A percentile compares a stretch with the other conserved stretches of the same genome.
phyloP scores from a whole-genome alignment of 768 basidiomycete genomes.

The Leucosporidium yakuticum region DNA sequence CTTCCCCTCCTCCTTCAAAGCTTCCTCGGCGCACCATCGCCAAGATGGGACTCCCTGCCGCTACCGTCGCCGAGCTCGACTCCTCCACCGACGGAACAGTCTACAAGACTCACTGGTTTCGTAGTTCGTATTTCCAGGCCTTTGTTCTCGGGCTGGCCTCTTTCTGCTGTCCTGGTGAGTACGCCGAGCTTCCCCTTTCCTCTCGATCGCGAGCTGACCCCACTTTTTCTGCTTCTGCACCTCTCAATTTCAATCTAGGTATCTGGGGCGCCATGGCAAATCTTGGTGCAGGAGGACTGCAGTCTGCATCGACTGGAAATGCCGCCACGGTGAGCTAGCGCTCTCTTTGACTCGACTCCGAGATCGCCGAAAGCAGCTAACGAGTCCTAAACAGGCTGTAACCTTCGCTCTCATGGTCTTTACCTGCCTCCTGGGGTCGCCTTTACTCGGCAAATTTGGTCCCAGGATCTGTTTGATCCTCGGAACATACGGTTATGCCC shows the following conservation, averaged over 20 bases:
- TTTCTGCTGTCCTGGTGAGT: neutral
- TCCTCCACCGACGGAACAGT: no score
- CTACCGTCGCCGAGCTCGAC: no score
- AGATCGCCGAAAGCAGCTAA: no score
- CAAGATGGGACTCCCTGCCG: no score
- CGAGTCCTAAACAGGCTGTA: neutral
- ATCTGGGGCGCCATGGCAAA: slow-evolving; percentile 5
- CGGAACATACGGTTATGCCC: neutral
- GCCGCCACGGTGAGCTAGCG: neutral
- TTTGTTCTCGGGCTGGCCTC: neutral
- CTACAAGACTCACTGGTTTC: no score
- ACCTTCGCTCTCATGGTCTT: slow-evolving; percentile 3
- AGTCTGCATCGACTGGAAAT: neutral
- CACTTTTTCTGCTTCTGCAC: no score
- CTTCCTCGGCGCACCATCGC: no score
- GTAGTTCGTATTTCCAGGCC: neutral
- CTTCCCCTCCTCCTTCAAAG: no score
- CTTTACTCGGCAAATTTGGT: neutral
- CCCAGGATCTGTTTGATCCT: neutral
- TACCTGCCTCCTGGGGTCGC: neutral
- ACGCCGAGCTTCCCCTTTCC: no score
- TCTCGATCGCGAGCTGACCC: no score
- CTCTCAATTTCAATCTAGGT: no score
- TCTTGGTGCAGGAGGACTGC: neutral
- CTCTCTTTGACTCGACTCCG: no score